Conservation (phyloP, 441 rosid species). For the Pelargonium myrrhifolium region DNA sequence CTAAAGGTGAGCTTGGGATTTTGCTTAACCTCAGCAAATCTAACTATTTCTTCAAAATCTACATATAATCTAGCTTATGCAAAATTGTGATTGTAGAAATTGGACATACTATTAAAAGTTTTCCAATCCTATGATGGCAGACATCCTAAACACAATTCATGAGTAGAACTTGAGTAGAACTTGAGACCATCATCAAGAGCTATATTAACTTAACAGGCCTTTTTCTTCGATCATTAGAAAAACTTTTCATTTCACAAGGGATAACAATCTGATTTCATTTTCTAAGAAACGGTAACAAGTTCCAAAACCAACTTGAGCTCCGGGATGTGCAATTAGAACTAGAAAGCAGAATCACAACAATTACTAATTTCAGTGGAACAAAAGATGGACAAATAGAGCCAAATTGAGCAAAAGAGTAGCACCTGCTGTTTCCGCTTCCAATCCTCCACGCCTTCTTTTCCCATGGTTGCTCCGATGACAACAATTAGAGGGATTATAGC, state of each 20-base stretch:
- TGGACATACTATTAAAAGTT: neutral
- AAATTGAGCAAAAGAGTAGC: neutral
- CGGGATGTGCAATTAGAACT: neutral
- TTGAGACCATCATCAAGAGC: neutral
- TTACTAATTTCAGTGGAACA: too few species aligned
- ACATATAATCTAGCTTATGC: neutral
- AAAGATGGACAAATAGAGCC: neutral
- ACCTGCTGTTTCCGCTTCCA: slow-evolving; percentile 67
- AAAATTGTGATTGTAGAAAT: neutral
- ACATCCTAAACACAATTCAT: neutral
- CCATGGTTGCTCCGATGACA: slow-evolving; percentile 58
- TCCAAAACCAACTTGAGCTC: neutral
- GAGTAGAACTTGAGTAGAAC: neutral
- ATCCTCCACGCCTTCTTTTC: slow-evolving; percentile 69
- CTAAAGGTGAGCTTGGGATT: neutral
- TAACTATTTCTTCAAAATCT: neutral
- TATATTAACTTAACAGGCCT: neutral
- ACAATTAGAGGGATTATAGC: slow-evolving; percentile 48
- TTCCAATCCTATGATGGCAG: neutral
- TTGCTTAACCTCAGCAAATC: neutral
- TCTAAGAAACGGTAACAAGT: neutral
- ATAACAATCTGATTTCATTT: neutral
- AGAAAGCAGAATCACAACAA: slow-evolving; percentile 3
- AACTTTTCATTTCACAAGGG: neutral
- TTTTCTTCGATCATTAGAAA: neutral